Evolutionary conservation across 2,329 filamentous ascomycete species (phyloP), one percentile per base, ranked within the genome.

Genomic region (Colletotrichum graminicola): DNA sequence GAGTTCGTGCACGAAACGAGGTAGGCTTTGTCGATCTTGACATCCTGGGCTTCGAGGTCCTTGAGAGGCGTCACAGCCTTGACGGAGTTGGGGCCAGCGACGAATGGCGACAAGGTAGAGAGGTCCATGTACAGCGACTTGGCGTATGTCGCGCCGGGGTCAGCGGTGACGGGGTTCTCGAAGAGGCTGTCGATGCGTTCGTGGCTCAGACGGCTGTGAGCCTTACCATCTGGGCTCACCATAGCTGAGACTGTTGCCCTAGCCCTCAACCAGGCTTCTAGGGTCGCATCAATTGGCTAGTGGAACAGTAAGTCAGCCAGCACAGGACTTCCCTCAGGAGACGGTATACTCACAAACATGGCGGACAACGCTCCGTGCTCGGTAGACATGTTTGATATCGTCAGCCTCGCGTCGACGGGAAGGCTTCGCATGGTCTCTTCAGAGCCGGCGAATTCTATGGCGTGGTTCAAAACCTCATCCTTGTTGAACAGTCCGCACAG

Each of bases 1-100:
- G 90, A 91, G 82, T 98, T 98, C 7, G 95, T 98, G 84, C 95
- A 98, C 0, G 92, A 94, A 0, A 98, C 92, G 0, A 98, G 85
- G 26, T 97, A 98, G 0, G 93, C 94, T 78, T 93, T 94, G 84
- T 98, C 83, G 29, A 98, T 81, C 60, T 89, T 87, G 79, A 98
- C 97, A 74, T 93, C 83, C 78, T 95, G 85, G 0, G 87, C 78
- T 76, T 92, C 92, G 1, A 98, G 88, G 41, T 95, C 90, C 6
- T 85, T 82, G 0, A 98, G 81, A 0, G 95, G 94, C 0, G 91
- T 97, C 0, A 92, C 90, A 0, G 97, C 84, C 81, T 98, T 98
- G 77, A 97, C 94, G 0, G 93, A 95, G 82, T 98, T 97, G 0
- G 95, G 95, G 0, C 95, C 95, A 0, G 94, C 87, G 12, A 98